phyloP scores from a whole-genome alignment of 163 green algal species.

The Chlamydomonas reinhardtii region DNA sequence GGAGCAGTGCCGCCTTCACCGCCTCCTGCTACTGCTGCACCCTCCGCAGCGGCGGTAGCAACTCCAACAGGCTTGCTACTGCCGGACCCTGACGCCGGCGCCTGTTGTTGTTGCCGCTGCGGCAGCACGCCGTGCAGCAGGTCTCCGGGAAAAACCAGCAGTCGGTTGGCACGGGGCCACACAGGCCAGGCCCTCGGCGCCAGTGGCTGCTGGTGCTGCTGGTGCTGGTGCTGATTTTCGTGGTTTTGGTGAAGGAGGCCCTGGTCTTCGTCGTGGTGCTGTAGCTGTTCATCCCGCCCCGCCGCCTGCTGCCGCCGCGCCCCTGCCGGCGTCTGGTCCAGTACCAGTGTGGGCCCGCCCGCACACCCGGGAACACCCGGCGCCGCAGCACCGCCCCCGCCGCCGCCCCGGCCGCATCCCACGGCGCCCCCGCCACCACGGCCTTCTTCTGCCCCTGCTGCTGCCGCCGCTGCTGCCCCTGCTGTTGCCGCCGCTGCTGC shows the following conservation, averaged over 20 bases:
- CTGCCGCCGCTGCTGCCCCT: neutral
- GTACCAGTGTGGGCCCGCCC: slow-evolving; percentile 17
- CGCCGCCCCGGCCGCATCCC: neutral
- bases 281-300: too few relatives aligned
- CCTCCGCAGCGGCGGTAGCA: too few relatives aligned
- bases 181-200: neutral
- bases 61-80: too few relatives aligned
- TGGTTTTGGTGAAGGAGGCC: neutral
- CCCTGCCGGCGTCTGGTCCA: slow-evolving; percentile 24
- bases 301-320: too few relatives aligned
- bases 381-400: neutral
- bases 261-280: too few relatives aligned
- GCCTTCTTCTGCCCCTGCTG: neutral
- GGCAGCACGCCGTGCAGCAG: slow-evolving; percentile 37
- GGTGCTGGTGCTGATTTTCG: neutral
- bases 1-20: neutral
- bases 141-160: slow-evolving; percentile 38
- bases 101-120: too few relatives aligned
- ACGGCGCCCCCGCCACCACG: too few relatives aligned
- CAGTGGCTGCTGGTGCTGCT: neutral
- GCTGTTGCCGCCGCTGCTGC: neutral
- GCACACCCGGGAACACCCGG: neutral
- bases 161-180: neutral
- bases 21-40: too few relatives aligned
- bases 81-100: neutral